Percentiles rank a stretch among this genome's conserved stretches.
Evolutionary conservation across 176 grass and related monocot genomes (phyloP).

Genomic region (Urochloa ruziziensis): DNA sequence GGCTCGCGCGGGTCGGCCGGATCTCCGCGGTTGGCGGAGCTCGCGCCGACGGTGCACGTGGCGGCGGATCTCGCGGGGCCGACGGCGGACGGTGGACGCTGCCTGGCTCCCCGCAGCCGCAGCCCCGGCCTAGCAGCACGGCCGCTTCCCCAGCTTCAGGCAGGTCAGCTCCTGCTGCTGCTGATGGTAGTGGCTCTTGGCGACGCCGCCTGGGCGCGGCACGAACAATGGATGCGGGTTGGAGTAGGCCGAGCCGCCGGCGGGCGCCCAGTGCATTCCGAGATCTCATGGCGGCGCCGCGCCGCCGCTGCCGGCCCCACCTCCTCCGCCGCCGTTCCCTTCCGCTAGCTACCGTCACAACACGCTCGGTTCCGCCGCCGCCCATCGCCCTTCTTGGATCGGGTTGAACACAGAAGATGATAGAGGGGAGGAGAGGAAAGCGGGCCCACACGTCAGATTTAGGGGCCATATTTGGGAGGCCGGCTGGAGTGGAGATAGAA

Average conservation of each 20-base stretch:
- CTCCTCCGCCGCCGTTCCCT: constrained; percentile 19
- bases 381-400: too few species aligned
- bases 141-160: constrained; percentile 70
- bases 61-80: too few species aligned
- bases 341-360: constrained; percentile 23
- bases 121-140: constrained; percentile 22
- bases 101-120: not conserved
- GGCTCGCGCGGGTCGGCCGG: too few species aligned
- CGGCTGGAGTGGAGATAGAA: too few species aligned
- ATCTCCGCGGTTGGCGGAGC: too few species aligned
- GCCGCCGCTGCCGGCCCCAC: constrained; percentile 1
- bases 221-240: not conserved
- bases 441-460: too few species aligned
- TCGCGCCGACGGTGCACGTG: too few species aligned
- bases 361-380: not conserved
- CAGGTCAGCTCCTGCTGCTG: constrained; percentile 52
- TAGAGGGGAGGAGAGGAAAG: too few species aligned
- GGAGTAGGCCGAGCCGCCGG: not conserved
- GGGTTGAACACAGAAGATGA: too few species aligned
- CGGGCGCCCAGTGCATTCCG: constrained; percentile 43
- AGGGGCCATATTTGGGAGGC: too few species aligned
- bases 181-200: constrained; percentile 7
- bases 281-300: constrained; percentile 6
- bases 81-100: too few species aligned
- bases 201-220: not conserved